Conservation (phyloP, 2,329 filamentous ascomycete genomes). For the Chaetomiaceae sp. region DNA sequence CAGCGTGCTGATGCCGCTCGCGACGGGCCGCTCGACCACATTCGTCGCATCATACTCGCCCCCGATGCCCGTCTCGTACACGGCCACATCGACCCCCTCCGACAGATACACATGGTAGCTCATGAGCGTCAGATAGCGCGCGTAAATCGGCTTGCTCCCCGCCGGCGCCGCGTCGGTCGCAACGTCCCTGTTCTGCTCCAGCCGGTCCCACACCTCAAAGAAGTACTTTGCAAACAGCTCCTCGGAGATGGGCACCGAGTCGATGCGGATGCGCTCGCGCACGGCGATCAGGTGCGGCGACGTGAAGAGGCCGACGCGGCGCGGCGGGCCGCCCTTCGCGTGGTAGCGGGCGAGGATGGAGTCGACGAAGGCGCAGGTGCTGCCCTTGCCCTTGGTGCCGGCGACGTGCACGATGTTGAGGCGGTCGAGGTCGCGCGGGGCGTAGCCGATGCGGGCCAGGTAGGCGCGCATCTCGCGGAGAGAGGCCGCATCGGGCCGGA, state of each 20-base stretch:
- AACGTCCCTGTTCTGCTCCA: constrained; percentile 37
- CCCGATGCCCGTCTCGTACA: constrained; percentile 65
- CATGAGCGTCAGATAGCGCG: constrained; percentile 61
- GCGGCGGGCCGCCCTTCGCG: constrained; percentile 31
- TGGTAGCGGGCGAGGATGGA: constrained; percentile 56
- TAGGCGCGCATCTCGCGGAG: constrained; percentile 79
- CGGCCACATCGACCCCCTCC: constrained; percentile 57
- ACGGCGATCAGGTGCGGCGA: constrained; percentile 66
- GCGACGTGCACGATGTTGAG: constrained; percentile 67
- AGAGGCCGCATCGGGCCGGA: constrained; percentile 65
- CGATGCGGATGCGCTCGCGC: constrained; percentile 62
- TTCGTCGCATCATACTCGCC: constrained; percentile 68
- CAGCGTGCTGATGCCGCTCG: constrained; percentile 56
- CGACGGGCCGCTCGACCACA: constrained; percentile 53
- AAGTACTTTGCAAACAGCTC: constrained; percentile 60
- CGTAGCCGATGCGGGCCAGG: constrained; percentile 71
- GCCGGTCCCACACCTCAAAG: constrained; percentile 61
- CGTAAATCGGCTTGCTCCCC: constrained; percentile 50
- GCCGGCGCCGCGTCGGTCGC: constrained; percentile 31
- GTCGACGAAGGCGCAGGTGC: constrained; percentile 63
- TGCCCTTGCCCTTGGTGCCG: constrained; percentile 75
- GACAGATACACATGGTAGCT: constrained; percentile 62
- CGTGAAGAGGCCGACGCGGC: constrained; percentile 60
- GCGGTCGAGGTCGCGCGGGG: constrained; percentile 50
- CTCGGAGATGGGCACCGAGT: constrained; percentile 54